Percentiles rank a stretch among this genome's conserved stretches.
Conservation (phyloP, 2,329 filamentous ascomycete species). For the Emmonsia crescens region DNA sequence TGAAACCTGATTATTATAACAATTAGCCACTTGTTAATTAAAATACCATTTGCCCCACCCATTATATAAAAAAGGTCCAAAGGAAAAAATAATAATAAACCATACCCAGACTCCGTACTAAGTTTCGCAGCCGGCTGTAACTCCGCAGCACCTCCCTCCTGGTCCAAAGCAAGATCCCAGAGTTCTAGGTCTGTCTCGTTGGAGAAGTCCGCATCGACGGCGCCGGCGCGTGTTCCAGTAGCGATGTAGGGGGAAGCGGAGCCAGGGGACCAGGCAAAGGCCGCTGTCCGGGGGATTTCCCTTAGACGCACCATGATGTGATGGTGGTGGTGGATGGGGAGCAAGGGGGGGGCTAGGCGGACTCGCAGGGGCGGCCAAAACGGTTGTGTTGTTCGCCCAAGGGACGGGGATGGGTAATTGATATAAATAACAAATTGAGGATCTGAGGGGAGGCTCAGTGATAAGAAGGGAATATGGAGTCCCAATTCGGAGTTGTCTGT, state of each 20-base stretch:
- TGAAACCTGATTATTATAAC: constrained; percentile 58
- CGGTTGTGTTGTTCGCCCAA: not conserved
- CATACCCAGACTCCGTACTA: constrained; percentile 77
- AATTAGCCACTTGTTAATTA: not conserved
- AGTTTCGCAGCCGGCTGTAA: constrained; percentile 77
- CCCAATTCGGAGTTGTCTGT: not conserved
- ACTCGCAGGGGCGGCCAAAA: not conserved
- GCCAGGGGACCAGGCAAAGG: constrained; percentile 92
- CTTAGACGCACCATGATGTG: constrained; percentile 79
- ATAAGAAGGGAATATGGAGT: not conserved
- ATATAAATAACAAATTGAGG: not conserved
- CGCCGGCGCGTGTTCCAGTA: constrained; percentile 88
- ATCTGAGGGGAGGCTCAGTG: not conserved
- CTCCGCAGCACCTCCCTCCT: constrained; percentile 63
- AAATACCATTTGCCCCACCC: constrained; percentile 58
- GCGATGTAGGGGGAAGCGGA: constrained; percentile 69
- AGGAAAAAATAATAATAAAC: not conserved
- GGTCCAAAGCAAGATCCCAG: constrained; percentile 84
- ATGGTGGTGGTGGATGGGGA: constrained; percentile 16
- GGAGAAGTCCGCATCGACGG: constrained; percentile 94
- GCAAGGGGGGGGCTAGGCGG: constrained; percentile 5
- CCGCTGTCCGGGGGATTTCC: constrained; percentile 92
- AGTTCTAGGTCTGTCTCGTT: constrained; percentile 94
- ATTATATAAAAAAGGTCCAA: constrained; percentile 36
- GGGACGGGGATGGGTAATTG: not conserved